Base-by-base conservation (phyloP, 805 yeast genomes). In the Candida mattraensis region DNA sequence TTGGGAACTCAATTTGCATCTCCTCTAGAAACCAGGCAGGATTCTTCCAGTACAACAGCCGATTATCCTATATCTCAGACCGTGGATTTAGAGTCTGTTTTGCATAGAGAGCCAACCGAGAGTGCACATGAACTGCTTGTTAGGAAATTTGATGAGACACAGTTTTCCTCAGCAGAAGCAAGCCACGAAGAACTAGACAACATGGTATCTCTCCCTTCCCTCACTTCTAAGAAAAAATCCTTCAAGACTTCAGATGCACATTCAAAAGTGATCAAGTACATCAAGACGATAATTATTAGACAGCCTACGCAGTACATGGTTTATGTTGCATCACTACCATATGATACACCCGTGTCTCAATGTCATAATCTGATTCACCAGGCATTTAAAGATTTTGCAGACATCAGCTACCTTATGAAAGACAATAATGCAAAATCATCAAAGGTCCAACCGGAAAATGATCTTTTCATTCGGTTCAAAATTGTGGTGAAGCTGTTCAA, bases 251-350 rank as follows among this genome's bases (percentile, higher is more conserved):
- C 15, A 18, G 37, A 28, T 18, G 29, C 50, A 22, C 45, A 35
- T 14, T 28, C 50, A 3, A 48, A 39, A 28, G 27, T 53, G 8
- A 35, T 35, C 24, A 42, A 40, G 23, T 57, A 52, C 36, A 56
- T 57, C 26, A 48, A 46, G 29, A 49, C 53, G 2, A 42, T 57
- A 7, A 57, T 57, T 14, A 49, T 50, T 3, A 47, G 48, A 35
- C 57, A 53, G 28, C 58, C 51, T 12, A 39, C 35, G 15, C 50
- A 45, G 25, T 53, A 52, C 41, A 43, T 45, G 39, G 39, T 47
- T 4, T 57, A 57, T 30, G 45, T 53, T 19, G 56, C 60, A 3
- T 57, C 62, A 3, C 34, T 57, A 16, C 60, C 62, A 1, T 48
- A 45, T 31, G 58, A 53, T 33, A 54, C 58, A 7, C 56, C 60